Evolutionary conservation across 257 asterid genomes (phyloP).

Genomic region (Solanum tarijense): DNA sequence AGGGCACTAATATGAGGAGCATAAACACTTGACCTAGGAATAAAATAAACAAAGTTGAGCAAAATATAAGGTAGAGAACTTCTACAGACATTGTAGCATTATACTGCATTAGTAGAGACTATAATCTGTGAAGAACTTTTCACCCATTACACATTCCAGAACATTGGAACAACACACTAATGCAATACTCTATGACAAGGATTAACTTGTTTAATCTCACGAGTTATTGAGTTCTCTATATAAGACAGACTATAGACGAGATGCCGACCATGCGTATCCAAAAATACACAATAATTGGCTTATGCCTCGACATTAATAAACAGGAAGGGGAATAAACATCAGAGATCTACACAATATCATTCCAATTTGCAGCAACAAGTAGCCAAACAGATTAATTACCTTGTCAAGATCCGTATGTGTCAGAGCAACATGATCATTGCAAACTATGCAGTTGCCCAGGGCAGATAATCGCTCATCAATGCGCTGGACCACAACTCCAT

Average conservation of each 20-base stretch:
- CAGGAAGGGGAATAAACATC: neutral
- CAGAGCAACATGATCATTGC: slow-evolving; percentile 94
- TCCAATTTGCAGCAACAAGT: neutral
- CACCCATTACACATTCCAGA: neutral
- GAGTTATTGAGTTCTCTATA: neutral
- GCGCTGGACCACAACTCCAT: slow-evolving; percentile 84
- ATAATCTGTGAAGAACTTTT: neutral
- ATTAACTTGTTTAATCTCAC: neutral
- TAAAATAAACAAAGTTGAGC: neutral
- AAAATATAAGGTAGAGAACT: neutral
- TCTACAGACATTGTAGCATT: neutral
- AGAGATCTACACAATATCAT: neutral
- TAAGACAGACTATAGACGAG: neutral
- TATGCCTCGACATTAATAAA: neutral
- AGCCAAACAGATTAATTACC: slow-evolving; percentile 24
- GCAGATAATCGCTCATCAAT: slow-evolving; percentile 89
- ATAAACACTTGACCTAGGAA: neutral
- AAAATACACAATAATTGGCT: neutral
- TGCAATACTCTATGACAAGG: neutral
- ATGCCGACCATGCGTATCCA: neutral
- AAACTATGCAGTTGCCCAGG: slow-evolving; percentile 79
- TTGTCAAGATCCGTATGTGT: slow-evolving; percentile 81
- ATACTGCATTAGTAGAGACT: neutral
- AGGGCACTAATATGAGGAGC: neutral
- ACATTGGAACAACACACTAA: neutral